Evolutionary conservation across 1,139 yeast species (phyloP).

Genomic region (Debaryomycetaceae sp.): DNA sequence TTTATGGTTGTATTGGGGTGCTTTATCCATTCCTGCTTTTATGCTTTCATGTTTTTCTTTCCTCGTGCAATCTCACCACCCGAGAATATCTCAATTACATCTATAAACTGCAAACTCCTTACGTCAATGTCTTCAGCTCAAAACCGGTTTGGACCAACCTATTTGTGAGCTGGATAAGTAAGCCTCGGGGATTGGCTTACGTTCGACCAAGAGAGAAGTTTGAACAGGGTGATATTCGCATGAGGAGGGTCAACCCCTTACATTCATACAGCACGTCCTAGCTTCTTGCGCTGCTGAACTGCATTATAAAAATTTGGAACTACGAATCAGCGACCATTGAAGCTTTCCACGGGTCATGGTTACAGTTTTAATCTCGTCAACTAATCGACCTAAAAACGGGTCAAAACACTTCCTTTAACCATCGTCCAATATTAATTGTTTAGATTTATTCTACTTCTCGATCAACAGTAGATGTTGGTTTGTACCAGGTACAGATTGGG

Average conservation of each 20-base stretch:
- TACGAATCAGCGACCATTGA: no score
- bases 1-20: slow-evolving; percentile 42
- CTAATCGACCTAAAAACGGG: no score
- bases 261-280: slow-evolving; percentile 3
- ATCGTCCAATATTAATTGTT: no score
- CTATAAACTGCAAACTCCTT: slow-evolving; percentile 16
- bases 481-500: no score
- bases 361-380: no score
- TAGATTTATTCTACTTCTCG: no score
- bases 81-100: slow-evolving; percentile 56
- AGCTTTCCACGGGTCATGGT: no score
- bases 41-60: slow-evolving; percentile 50
- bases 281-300: no score
- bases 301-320: no score
- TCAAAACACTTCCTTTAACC: no score
- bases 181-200: slow-evolving; percentile 44
- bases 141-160: slow-evolving; percentile 36
- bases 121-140: slow-evolving; percentile 44
- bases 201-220: slow-evolving; percentile 35
- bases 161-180: slow-evolving; percentile 45
- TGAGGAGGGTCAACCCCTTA: slow-evolving; percentile 23
- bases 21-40: slow-evolving; percentile 56
- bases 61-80: slow-evolving; percentile 63
- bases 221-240: slow-evolving; percentile 42
- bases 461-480: no score